A percentile compares a stretch with the other conserved stretches of the same genome.
These are phyloP conservation scores for Cystobasidium pallidum DNA, from an alignment of 1,284 basidiomycete species.

Conservation along the genomic window DNA sequence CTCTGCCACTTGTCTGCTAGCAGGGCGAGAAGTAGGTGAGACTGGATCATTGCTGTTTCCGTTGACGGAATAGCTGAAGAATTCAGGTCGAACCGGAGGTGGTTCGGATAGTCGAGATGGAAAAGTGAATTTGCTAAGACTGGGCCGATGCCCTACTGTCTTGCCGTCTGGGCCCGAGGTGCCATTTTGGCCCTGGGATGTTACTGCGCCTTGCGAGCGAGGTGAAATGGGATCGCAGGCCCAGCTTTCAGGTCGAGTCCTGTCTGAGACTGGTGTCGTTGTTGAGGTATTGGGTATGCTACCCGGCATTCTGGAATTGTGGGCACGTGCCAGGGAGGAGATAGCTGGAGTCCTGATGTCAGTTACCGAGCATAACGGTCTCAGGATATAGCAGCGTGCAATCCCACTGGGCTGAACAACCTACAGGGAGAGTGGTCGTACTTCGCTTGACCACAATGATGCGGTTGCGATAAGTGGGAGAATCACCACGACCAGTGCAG, in stretches of 20 bases:
- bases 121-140: constrained; percentile 29
- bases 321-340: constrained; percentile 1
- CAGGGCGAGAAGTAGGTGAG: not conserved
- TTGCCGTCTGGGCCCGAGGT: not conserved
- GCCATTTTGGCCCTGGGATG: not conserved
- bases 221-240: constrained; percentile 8
- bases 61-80: not conserved
- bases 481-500: not conserved
- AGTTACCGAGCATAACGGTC: not conserved
- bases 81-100: not conserved
- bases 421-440: not conserved
- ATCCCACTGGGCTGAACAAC: not conserved
- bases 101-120: constrained; percentile 14
- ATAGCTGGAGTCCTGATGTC: not conserved
- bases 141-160: constrained; percentile 17
- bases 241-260: constrained; percentile 11
- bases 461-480: not conserved
- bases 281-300: not conserved
- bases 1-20: not conserved
- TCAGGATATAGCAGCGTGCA: too few species aligned
- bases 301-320: not conserved
- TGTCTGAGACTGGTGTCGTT: not conserved
- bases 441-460: not conserved
- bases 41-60: not conserved
- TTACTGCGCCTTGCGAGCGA: not conserved